Evolutionary conservation across 306 rosid species (phyloP).

Genomic region (Vicia villosa): DNA sequence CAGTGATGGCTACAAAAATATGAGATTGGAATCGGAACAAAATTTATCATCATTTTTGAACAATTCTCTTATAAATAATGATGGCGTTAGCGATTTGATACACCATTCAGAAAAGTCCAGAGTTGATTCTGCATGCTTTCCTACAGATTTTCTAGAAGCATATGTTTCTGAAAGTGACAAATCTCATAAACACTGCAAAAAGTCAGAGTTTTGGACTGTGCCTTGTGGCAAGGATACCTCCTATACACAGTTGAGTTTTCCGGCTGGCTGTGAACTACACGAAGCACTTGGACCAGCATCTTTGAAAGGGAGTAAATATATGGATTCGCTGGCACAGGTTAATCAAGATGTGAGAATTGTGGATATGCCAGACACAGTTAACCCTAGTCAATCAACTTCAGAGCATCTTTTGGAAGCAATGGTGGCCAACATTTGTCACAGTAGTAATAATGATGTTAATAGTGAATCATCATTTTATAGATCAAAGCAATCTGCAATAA

Average conservation of each 20-base stretch:
- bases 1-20: constrained; percentile 50
- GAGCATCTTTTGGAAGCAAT: constrained; percentile 95
- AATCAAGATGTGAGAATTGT: constrained; percentile 48
- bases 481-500: constrained; percentile 68
- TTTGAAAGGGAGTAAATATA: constrained; percentile 51
- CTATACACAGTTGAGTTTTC: constrained; percentile 55
- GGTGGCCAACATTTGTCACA: constrained; percentile 68
- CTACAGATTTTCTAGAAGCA: constrained; percentile 50
- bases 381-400: constrained; percentile 65
- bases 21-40: constrained; percentile 38
- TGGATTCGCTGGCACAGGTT: constrained; percentile 50
- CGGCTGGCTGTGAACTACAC: constrained; percentile 94
- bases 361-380: constrained; percentile 55
- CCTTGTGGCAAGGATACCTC: constrained; percentile 39
- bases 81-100: constrained; percentile 31
- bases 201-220: constrained; percentile 43
- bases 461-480: constrained; percentile 61
- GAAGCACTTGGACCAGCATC: constrained; percentile 95
- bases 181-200: constrained; percentile 43
- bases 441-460: constrained; percentile 57
- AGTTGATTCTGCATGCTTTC: constrained; percentile 52
- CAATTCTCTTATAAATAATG: constrained; percentile 38
- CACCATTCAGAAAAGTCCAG: constrained; percentile 47
- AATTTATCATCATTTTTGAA: constrained; percentile 35
- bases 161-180: constrained; percentile 52